phyloP scores from a whole-genome alignment of 257 asterid species.

The Verbascum thapsus region DNA sequence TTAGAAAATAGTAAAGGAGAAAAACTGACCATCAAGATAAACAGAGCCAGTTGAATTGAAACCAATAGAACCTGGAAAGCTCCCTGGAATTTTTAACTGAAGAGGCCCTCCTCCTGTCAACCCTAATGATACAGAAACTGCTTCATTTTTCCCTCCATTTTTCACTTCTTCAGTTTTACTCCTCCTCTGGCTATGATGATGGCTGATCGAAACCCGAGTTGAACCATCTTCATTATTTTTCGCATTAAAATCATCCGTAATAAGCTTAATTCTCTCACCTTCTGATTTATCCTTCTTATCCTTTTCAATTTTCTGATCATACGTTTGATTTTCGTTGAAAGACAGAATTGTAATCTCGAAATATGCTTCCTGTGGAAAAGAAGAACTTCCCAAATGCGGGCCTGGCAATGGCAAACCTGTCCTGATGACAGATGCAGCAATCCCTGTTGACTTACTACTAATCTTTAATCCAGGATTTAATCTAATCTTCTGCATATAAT shows the following conservation, averaged over 20 bases:
- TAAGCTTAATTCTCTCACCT: conserved; percentile 69
- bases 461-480: conserved; percentile 50
- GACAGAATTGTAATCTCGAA: conserved; percentile 70
- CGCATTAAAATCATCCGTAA: conserved; percentile 56
- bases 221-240: conserved; percentile 37
- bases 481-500: conserved; percentile 77
- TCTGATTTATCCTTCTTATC: conserved; percentile 45
- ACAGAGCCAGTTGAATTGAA: conserved; percentile 80
- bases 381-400: conserved; percentile 64
- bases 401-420: conserved; percentile 85
- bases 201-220: not conserved
- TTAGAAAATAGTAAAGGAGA: not conserved
- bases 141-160: conserved; percentile 37
- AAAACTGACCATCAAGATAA: conserved; percentile 66
- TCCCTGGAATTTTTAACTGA: conserved; percentile 66
- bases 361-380: conserved; percentile 91
- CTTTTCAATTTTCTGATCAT: conserved; percentile 7
- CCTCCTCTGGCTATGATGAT: conserved; percentile 31
- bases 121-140: conserved; percentile 49
- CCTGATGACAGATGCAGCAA: conserved; percentile 44
- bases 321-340: conserved; percentile 15
- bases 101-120: conserved; percentile 54
- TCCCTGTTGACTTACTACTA: not conserved
- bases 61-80: conserved; percentile 69
- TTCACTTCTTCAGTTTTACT: conserved; percentile 42